phyloP scores from a whole-genome alignment of 192 early-diverging fungal genomes.

The Chytriomyces hyalinus region DNA sequence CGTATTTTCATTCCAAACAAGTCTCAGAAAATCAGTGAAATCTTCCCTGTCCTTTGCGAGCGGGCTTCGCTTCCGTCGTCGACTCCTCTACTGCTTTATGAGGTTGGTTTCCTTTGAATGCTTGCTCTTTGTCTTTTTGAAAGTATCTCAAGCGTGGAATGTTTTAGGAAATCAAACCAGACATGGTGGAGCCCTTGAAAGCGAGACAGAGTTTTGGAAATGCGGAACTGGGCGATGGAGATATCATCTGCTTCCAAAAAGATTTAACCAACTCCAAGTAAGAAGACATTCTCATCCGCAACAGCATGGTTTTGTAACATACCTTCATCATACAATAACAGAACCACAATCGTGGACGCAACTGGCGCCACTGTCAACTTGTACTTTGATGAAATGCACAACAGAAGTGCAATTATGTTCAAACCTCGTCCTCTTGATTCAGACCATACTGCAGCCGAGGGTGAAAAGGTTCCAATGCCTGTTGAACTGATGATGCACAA shows the following conservation, averaged over 20 bases:
- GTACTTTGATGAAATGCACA: constrained; percentile 80
- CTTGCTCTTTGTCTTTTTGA: constrained; percentile 27
- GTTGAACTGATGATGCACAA: constrained; percentile 64
- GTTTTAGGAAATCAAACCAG: constrained; percentile 87
- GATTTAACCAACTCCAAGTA: constrained; percentile 45
- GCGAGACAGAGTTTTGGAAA: constrained; percentile 62
- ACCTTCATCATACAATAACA: constrained; percentile 20
- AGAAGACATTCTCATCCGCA: constrained; percentile 46
- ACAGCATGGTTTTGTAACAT: neutral
- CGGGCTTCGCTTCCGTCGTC: constrained; percentile 60
- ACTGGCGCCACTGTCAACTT: constrained; percentile 57
- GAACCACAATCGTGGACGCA: constrained; percentile 49
- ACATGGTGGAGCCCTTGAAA: constrained; percentile 84
- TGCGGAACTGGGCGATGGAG: constrained; percentile 91
- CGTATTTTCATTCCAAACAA: constrained; percentile 33
- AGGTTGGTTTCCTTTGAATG: constrained; percentile 43
- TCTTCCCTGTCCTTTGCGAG: constrained; percentile 60
- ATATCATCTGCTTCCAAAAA: constrained; percentile 87
- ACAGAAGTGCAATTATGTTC: constrained; percentile 77
- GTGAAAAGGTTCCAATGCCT: constrained; percentile 44
- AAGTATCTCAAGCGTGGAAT: neutral
- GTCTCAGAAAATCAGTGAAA: constrained; percentile 58
- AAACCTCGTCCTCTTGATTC: constrained; percentile 51
- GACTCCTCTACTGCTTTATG: constrained; percentile 70
- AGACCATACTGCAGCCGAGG: constrained; percentile 23